These are phyloP conservation scores for Lanmaoa rubissima DNA, from an alignment of 768 basidiomycete species.

Conservation along the genomic window DNA sequence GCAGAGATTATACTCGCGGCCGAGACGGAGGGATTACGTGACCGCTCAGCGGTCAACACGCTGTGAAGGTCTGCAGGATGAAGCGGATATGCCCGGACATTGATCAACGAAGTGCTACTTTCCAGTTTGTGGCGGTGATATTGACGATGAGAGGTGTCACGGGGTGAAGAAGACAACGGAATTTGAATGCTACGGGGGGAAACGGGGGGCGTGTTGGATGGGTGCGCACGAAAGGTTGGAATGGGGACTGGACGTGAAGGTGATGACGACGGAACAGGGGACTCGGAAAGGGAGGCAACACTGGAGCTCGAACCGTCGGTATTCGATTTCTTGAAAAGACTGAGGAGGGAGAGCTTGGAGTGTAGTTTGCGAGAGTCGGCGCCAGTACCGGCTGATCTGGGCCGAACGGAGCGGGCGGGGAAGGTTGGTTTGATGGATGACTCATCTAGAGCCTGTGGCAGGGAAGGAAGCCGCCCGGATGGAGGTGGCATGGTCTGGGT, in stretches of 20 bases:
- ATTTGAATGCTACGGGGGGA: conserved; percentile 27
- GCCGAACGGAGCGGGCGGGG: conserved; percentile 45
- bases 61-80: conserved; percentile 50
- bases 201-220: conserved; percentile 22
- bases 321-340: conserved; percentile 64
- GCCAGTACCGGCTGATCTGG: conserved; percentile 71
- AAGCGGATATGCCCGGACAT: conserved; percentile 32
- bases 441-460: conserved; percentile 51
- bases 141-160: conserved; percentile 21
- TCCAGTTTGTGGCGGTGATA: conserved; percentile 23
- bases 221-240: conserved; percentile 15
- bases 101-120: conserved; percentile 22
- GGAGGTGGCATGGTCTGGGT: conserved; percentile 23
- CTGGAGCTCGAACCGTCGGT: conserved; percentile 38
- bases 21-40: conserved; percentile 37
- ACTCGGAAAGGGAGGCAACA: conserved; percentile 33
- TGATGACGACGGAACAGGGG: conserved; percentile 26
- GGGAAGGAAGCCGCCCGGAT: conserved; percentile 61
- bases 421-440: conserved; percentile 33
- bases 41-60: conserved; percentile 35
- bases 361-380: conserved; percentile 57
- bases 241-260: conserved; percentile 29
- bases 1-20: conserved; percentile 26
- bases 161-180: conserved; percentile 31
- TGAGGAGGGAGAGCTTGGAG: conserved; percentile 73